Conservation (phyloP, 2,329 filamentous ascomycete species). For the Aspergillus amoenus region DNA sequence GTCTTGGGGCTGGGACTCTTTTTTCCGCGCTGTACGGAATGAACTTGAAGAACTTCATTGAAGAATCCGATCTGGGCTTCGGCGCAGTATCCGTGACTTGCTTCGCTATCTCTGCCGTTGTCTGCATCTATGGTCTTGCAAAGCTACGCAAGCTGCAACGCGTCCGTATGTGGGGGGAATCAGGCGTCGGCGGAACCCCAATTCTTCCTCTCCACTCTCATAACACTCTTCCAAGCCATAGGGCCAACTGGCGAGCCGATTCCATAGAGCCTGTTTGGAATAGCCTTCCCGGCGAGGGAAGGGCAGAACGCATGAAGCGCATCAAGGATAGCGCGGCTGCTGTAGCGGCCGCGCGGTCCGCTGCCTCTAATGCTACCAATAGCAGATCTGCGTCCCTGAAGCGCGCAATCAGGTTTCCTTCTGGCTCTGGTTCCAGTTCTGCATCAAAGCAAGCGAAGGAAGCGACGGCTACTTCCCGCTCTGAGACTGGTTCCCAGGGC, state of each 20-base stretch:
- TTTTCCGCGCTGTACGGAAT: slow-evolving; percentile 99
- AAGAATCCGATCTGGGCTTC: slow-evolving; percentile 89
- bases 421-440: background rate
- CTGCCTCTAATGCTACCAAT: slow-evolving; percentile 13
- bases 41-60: slow-evolving; percentile 98
- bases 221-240: slow-evolving; percentile 23
- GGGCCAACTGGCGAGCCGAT: slow-evolving; percentile 45
- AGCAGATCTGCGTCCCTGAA: slow-evolving; percentile 11
- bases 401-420: slow-evolving; percentile 6
- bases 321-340: slow-evolving; percentile 32
- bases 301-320: slow-evolving; percentile 37
- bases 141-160: slow-evolving; percentile 84
- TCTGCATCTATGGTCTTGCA: slow-evolving; percentile 79
- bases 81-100: slow-evolving; percentile 70
- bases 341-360: slow-evolving; percentile 14
- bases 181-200: slow-evolving; percentile 38
- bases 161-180: slow-evolving; percentile 78
- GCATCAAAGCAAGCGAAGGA: background rate
- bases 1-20: slow-evolving; percentile 92
- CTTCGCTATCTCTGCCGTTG: slow-evolving; percentile 68
- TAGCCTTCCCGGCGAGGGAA: slow-evolving; percentile 39
- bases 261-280: slow-evolving; percentile 43
- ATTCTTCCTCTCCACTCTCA: slow-evolving; percentile 27
- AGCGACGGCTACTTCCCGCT: too few species aligned
- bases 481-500: background rate